Base-by-base conservation (phyloP, 1,284 basidiomycete species). In the Taiwanofungus camphoratus region DNA sequence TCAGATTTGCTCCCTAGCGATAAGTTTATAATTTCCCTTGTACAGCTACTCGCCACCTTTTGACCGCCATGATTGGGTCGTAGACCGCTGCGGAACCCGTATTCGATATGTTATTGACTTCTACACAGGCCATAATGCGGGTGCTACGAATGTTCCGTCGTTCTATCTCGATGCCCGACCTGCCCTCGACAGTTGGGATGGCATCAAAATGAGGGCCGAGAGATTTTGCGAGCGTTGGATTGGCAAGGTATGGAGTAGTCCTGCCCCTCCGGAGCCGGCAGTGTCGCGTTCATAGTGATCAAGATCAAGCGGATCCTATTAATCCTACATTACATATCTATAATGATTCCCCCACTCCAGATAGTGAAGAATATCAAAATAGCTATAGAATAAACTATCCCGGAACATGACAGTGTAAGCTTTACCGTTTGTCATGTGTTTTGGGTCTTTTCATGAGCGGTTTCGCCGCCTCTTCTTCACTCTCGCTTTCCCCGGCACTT, bases 51-150 rank as follows among this genome's bases (percentile, higher is more conserved):
- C 89, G 30, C 74, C 88, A 9, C 95, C 95, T 0, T 99, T 99
- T 62, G 96, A 99, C 64, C 76, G 96, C 44, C 95, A 99, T 53
- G 95, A 99, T 64, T 99, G 95, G 96, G 68, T 92, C 33, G 82
- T 99, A 33, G 92, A 97, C 63, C 82, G 96, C 22, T 93, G 91
- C 57, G 93, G 93, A 2, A 79, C 77, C 2, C 82, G 81, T 42
- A 74, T 94, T 58, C 83, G 95, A 49, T 99, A 99, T 68, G 83
- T 99, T 45, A 97, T 99, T 54, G 95, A 99, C 66, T 99, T 98
- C 63, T 99, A 99, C 71, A 88, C 92, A 0, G 95, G 96, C n/a
- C 81, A 77, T 45, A 67, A 69, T 22, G 64, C 69, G 35, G 63
- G 60, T 23, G 52, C 65, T 20, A 61, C 68, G 9, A 65, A 65